Conservation (phyloP, 2,329 filamentous ascomycete species). For the Phaeosphaeriaceae sp. region DNA sequence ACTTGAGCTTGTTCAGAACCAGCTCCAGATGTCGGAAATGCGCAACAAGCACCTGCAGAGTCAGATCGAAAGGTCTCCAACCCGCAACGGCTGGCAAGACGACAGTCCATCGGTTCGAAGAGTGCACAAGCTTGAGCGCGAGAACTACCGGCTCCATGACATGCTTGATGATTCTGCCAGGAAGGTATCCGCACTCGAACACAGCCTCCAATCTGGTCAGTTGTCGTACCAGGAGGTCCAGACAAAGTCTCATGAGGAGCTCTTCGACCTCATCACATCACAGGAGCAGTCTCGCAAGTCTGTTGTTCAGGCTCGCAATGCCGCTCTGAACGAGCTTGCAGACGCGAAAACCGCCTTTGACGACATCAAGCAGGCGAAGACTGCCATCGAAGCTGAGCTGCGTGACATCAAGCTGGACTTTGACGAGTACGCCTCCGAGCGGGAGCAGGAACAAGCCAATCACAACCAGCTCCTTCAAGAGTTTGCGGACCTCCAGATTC, state of each 20-base stretch:
- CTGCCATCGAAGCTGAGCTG: constrained; percentile 82
- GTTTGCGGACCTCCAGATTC: constrained; percentile 91
- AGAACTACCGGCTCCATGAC: constrained; percentile 89
- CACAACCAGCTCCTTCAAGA: constrained; percentile 89
- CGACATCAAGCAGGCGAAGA: constrained; percentile 81
- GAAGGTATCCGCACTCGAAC: constrained; percentile 89
- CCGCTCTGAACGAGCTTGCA: constrained; percentile 81
- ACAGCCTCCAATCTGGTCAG: constrained; percentile 84
- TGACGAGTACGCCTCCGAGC: constrained; percentile 76
- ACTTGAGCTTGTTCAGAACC: constrained; percentile 90
- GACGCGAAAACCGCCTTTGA: constrained; percentile 89
- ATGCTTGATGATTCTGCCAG: constrained; percentile 93
- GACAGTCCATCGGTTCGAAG: constrained; percentile 81
- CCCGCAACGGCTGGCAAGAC: constrained; percentile 68
- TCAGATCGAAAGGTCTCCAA: constrained; percentile 77
- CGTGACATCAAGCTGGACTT: constrained; percentile 84
- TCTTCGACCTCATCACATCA: constrained; percentile 89
- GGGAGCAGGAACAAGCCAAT: constrained; percentile 87
- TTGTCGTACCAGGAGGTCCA: constrained; percentile 90
- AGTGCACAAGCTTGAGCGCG: constrained; percentile 89
- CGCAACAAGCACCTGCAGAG: constrained; percentile 91
- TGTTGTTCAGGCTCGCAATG: constrained; percentile 83
- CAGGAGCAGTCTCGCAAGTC: constrained; percentile 88
- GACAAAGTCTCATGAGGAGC: constrained; percentile 90
- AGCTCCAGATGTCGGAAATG: constrained; percentile 93